Percentiles rank a stretch among this genome's conserved stretches.
These are phyloP conservation scores for Backusella mclennaniae DNA, from an alignment of 192 early-diverging fungal species.

Conservation along the genomic window DNA sequence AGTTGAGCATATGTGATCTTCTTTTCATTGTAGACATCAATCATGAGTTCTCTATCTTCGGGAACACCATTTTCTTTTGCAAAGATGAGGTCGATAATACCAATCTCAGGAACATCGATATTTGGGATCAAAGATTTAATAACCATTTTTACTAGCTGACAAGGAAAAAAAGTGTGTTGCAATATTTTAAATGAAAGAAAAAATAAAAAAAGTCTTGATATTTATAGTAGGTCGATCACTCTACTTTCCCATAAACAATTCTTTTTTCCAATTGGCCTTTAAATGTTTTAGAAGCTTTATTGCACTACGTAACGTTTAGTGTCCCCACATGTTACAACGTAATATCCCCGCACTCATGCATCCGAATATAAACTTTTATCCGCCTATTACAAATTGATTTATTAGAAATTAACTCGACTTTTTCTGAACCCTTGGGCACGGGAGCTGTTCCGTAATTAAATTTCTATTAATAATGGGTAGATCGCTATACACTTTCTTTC, in stretches of 20 bases:
- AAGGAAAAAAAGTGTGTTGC: not conserved
- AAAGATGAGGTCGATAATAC: not conserved
- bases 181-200: not conserved
- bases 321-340: not conserved
- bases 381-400: not conserved
- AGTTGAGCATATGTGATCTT: constrained; percentile 50
- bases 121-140: not conserved
- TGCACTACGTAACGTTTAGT: not conserved
- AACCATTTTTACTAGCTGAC: not conserved
- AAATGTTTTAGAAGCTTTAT: not conserved
- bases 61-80: not conserved
- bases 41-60: constrained; percentile 36
- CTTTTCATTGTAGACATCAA: constrained; percentile 49
- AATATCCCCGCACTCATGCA: not conserved
- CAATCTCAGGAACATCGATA: not conserved
- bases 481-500: not conserved
- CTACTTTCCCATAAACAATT: not conserved
- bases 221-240: not conserved
- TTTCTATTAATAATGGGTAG: not conserved
- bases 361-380: constrained; percentile 2
- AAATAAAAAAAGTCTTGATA: not conserved
- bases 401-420: not conserved
- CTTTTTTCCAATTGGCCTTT: not conserved
- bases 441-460: not conserved
- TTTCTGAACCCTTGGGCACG: not conserved